These are phyloP conservation scores for Alternaria brassicicola DNA, from an alignment of 2,329 filamentous ascomycete genomes.

Conservation along the genomic window DNA sequence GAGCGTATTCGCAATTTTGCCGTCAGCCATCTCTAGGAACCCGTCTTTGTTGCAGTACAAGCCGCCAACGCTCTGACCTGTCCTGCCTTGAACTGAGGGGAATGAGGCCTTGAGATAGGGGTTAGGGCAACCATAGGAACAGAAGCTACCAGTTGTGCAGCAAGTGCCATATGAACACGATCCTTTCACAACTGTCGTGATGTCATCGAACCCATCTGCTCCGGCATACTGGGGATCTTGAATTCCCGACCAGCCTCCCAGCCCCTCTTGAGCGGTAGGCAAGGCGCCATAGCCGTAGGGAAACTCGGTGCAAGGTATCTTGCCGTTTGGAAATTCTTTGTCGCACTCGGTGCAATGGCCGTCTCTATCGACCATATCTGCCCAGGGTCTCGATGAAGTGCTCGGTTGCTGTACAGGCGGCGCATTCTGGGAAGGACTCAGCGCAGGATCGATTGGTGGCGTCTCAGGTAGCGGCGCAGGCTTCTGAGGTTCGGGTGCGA, in stretches of 20 bases:
- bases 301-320: conserved; percentile 73
- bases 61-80: conserved; percentile 86
- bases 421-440: conserved; percentile 35
- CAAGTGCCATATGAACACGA: conserved; percentile 60
- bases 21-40: conserved; percentile 70
- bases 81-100: conserved; percentile 77
- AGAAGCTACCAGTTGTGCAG: conserved; percentile 71
- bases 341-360: conserved; percentile 60
- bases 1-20: conserved; percentile 65
- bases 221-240: conserved; percentile 59
- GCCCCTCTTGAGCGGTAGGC: conserved; percentile 68
- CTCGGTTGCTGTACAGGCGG: conserved; percentile 19
- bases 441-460: conserved; percentile 12
- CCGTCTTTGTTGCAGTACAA: conserved; percentile 81
- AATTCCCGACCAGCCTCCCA: conserved; percentile 80
- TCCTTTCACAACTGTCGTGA: conserved; percentile 70
- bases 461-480: background rate
- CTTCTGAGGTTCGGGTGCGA: background rate
- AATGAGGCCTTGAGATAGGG: conserved; percentile 95
- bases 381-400: conserved; percentile 22
- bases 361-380: conserved; percentile 27
- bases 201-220: conserved; percentile 55
- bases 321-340: conserved; percentile 75
- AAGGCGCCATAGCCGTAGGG: conserved; percentile 83
- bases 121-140: conserved; percentile 90